Conservation (phyloP, 331 rosid genomes). For the Telfairia occidentalis region DNA sequence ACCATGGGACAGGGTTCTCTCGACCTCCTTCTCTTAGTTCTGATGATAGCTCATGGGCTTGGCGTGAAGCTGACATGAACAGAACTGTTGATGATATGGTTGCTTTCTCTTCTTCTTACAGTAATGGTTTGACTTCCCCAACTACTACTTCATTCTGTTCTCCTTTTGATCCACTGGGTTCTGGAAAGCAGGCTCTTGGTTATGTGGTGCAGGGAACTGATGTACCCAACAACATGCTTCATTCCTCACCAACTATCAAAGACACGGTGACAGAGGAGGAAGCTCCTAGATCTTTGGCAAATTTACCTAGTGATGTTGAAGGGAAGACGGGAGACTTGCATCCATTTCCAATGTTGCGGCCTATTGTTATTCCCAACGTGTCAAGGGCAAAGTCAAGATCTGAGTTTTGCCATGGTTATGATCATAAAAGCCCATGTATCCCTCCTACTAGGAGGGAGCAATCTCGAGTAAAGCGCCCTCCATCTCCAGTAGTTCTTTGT, state of each 20-base stretch:
- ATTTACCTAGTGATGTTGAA: conserved; percentile 57
- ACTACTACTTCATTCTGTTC: conserved; percentile 82
- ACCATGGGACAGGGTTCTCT: conserved; percentile 77
- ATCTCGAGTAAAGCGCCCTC: conserved; percentile 80
- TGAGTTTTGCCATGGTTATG: conserved; percentile 50
- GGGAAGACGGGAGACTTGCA: conserved; percentile 56
- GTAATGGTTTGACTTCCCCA: conserved; percentile 88
- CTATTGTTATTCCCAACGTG: conserved; percentile 74
- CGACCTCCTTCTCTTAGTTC: conserved; percentile 97
- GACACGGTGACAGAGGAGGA: conserved; percentile 56
- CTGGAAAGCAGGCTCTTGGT: conserved; percentile 66
- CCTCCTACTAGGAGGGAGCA: conserved; percentile 81
- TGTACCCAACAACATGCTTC: conserved; percentile 63
- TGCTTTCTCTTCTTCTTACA: conserved; percentile 86
- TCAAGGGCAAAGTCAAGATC: conserved; percentile 77
- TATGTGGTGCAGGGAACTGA: conserved; percentile 77
- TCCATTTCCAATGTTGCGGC: conserved; percentile 80
- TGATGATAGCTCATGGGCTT: conserved; percentile 94
- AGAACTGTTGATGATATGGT: conserved; percentile 99
- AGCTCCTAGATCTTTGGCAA: conserved; percentile 48
- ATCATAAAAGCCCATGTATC: conserved; percentile 77
- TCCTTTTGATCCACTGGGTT: conserved; percentile 73
- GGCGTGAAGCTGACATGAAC: conserved; percentile 94
- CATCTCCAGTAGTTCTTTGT: conserved; percentile 90
- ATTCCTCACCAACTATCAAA: conserved; percentile 52